Conservation (phyloP, 352 stramenopile genomes). For the Phytophthora quininea region DNA sequence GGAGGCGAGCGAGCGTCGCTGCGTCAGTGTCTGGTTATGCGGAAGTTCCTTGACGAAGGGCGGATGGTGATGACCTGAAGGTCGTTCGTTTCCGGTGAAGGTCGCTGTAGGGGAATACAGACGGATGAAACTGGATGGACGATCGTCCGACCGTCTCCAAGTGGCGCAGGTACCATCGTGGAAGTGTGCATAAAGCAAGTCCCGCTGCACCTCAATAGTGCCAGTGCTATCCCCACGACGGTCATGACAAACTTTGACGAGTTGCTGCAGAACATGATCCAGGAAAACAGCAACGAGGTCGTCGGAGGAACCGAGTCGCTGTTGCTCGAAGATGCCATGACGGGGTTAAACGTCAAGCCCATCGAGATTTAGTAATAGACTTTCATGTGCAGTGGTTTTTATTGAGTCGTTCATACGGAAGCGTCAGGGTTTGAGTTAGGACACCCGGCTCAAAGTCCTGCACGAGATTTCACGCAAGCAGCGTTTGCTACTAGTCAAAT, state of each 20-base stretch:
- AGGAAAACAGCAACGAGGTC: slow-evolving; percentile 18
- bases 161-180: slow-evolving; percentile 3
- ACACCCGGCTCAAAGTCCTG: too few relatives aligned
- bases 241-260: slow-evolving; percentile 1
- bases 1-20: slow-evolving; percentile 1
- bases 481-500: too few relatives aligned
- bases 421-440: too few relatives aligned
- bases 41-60: slow-evolving; percentile 9
- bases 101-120: slow-evolving; percentile 9
- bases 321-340: slow-evolving; percentile 11
- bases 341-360: too few relatives aligned
- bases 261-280: slow-evolving; percentile 7
- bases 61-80: slow-evolving; percentile 7
- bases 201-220: slow-evolving; percentile 16
- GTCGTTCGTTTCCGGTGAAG: slow-evolving; percentile 11
- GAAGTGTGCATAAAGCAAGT: slow-evolving; percentile 11
- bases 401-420: too few relatives aligned
- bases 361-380: too few relatives aligned
- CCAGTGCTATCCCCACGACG: neutral
- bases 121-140: slow-evolving; percentile 11
- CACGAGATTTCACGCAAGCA: too few relatives aligned
- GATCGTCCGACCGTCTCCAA: neutral
- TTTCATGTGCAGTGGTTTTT: too few relatives aligned
- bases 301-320: slow-evolving; percentile 8
- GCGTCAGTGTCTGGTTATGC: slow-evolving; percentile 5